A percentile compares a stretch with the other conserved stretches of the same genome.
phyloP scores from a whole-genome alignment of 2,329 filamentous ascomycete genomes.

The Fusarium staphyleae region DNA sequence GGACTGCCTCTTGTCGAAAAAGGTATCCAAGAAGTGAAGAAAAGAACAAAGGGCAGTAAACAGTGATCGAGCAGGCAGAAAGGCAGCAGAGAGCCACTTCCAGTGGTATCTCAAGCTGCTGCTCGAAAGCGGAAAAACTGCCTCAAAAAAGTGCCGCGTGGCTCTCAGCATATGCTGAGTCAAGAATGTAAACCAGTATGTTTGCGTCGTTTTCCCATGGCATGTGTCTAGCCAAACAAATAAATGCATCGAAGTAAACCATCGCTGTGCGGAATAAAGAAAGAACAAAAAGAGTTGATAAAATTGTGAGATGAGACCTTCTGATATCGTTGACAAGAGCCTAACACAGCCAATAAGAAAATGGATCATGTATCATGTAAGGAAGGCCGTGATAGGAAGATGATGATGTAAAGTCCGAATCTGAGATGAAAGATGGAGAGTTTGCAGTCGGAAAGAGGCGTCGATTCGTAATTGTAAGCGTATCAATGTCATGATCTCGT shows the following conservation, averaged over 20 bases:
- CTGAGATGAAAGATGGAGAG: not conserved
- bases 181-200: constrained; percentile 37
- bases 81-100: constrained; percentile 5
- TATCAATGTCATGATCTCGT: constrained; percentile 39
- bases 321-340: constrained; percentile 23
- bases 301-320: constrained; percentile 23
- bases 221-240: constrained; percentile 29
- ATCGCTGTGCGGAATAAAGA: constrained; percentile 41
- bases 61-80: constrained; percentile 1
- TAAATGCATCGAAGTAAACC: constrained; percentile 24
- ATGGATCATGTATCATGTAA: constrained; percentile 1
- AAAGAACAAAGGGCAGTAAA: constrained; percentile 2
- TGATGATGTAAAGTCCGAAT: not conserved
- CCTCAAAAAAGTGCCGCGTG: constrained; percentile 39
- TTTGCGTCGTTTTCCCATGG: constrained; percentile 15
- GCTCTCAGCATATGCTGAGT: constrained; percentile 37
- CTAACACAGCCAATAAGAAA: constrained; percentile 5
- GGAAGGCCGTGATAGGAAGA: constrained; percentile 20
- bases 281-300: constrained; percentile 14
- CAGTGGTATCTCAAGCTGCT: constrained; percentile 16
- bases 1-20: constrained; percentile 25
- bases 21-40: constrained; percentile 20
- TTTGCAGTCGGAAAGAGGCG: constrained; percentile 12
- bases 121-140: constrained; percentile 13
- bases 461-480: constrained; percentile 29